phyloP scores from a whole-genome alignment of 2,329 filamentous ascomycete species.

The Alternaria angustiovoidea region DNA sequence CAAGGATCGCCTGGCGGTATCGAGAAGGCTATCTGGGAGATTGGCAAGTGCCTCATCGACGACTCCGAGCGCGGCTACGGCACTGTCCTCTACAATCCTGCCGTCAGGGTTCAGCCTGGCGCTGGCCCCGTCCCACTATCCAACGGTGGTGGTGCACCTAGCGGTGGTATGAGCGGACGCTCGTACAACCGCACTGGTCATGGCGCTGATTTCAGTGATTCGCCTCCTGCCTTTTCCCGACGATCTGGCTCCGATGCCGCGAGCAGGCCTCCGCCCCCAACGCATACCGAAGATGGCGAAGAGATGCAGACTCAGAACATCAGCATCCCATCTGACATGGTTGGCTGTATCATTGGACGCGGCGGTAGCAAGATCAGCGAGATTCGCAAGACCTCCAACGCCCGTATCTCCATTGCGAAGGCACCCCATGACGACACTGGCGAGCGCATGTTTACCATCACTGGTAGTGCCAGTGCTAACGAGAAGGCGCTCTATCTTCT shows the following conservation, averaged over 20 bases:
- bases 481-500: conserved; percentile 95
- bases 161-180: conserved; percentile 61
- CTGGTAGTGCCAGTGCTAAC: conserved; percentile 91
- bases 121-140: conserved; percentile 60
- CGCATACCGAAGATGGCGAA: conserved; percentile 94
- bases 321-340: conserved; percentile 99
- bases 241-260: conserved; percentile 85
- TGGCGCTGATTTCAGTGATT: conserved; percentile 95
- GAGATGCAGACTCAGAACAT: conserved; percentile 99
- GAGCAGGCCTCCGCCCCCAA: conserved; percentile 77
- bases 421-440: conserved; percentile 96
- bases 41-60: conserved; percentile 97
- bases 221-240: conserved; percentile 71
- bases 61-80: conserved; percentile 97
- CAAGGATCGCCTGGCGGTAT: conserved; percentile 95
- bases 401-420: conserved; percentile 97
- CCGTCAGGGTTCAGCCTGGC: conserved; percentile 80
- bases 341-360: conserved; percentile 97
- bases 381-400: conserved; percentile 95
- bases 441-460: conserved; percentile 99
- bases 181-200: conserved; percentile 93
- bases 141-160: conserved; percentile 62
- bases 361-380: conserved; percentile 97
- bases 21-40: conserved; percentile 97
- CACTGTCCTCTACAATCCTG: conserved; percentile 96